Evolutionary conservation across 2,329 filamentous ascomycete genomes (phyloP).

Genomic region (Parascedosporium putredinis): DNA sequence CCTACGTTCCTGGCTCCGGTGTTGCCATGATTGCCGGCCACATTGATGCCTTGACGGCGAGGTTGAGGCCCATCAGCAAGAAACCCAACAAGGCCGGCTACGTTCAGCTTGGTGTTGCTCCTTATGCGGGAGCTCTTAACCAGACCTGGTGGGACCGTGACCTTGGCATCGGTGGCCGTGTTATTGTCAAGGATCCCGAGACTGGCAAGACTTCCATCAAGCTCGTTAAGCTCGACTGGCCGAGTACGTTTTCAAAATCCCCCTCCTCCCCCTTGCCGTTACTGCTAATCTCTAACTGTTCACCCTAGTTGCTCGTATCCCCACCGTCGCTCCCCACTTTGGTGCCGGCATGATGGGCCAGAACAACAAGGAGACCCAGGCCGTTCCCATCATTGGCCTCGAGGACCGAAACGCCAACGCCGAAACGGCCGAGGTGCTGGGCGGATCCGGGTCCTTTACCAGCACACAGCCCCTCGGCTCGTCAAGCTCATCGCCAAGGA

Average conservation of each 20-base stretch:
- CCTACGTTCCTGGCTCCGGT: conserved; percentile 77
- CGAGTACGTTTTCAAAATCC: conserved; percentile 29
- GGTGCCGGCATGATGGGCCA: conserved; percentile 59
- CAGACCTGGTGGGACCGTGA: conserved; percentile 97
- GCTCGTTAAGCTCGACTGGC: conserved; percentile 88
- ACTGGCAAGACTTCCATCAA: conserved; percentile 68
- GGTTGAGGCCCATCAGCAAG: conserved; percentile 81
- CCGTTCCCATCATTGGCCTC: conserved; percentile 86
- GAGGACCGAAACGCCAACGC: conserved; percentile 53
- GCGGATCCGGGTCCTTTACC: conserved; percentile 60
- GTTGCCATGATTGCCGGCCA: conserved; percentile 84
- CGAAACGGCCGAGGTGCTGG: conserved; percentile 34
- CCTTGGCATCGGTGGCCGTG: conserved; percentile 78
- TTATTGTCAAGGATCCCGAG: conserved; percentile 64
- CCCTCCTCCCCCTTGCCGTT: background rate
- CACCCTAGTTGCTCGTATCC: conserved; percentile 62
- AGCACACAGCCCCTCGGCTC: conserved; percentile 74
- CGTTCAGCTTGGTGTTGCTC: conserved; percentile 80
- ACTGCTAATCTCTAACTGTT: background rate
- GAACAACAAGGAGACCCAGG: conserved; percentile 81
- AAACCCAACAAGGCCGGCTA: conserved; percentile 80
- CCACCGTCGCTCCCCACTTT: conserved; percentile 89
- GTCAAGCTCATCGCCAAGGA: conserved; percentile 73
- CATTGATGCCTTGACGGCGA: conserved; percentile 83
- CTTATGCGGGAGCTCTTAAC: conserved; percentile 81